Conservation (phyloP, 2,329 filamentous ascomycete genomes). For the Verticillium dahliae region DNA sequence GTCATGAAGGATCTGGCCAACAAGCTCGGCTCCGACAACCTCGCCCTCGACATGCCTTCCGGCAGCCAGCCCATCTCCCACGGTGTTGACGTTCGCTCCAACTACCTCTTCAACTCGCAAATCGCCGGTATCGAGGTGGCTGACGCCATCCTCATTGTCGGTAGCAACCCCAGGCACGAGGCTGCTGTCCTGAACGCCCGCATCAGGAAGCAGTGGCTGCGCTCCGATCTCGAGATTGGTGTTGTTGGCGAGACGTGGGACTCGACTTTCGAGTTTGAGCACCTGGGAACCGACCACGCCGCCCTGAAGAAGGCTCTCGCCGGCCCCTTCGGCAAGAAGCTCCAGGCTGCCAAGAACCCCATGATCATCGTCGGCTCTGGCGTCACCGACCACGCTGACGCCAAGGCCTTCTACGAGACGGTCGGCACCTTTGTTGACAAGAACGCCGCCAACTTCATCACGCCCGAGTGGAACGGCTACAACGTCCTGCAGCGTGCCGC, state of each 20-base stretch:
- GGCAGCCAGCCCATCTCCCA: conserved; percentile 82
- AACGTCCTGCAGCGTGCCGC: conserved; percentile 93
- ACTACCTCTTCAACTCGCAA: conserved; percentile 94
- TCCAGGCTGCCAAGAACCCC: conserved; percentile 78
- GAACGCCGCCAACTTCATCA: conserved; percentile 81
- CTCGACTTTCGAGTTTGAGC: conserved; percentile 92
- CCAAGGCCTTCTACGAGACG: conserved; percentile 88
- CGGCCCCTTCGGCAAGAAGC: conserved; percentile 88
- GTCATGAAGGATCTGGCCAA: conserved; percentile 97
- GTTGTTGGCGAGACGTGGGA: conserved; percentile 87
- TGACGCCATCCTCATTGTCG: conserved; percentile 84
- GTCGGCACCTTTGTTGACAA: conserved; percentile 90
- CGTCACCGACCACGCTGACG: conserved; percentile 83
- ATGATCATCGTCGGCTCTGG: conserved; percentile 96
- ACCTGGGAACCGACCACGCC: conserved; percentile 72
- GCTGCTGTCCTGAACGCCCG: conserved; percentile 92
- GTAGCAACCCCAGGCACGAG: conserved; percentile 92
- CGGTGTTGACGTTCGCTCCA: conserved; percentile 87
- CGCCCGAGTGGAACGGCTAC: conserved; percentile 92
- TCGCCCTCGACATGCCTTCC: conserved; percentile 83
- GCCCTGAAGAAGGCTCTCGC: conserved; percentile 80
- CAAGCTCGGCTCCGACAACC: conserved; percentile 91
- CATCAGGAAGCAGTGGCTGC: conserved; percentile 96
- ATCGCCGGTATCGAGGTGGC: conserved; percentile 93
- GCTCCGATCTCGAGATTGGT: conserved; percentile 88